phyloP scores from a whole-genome alignment of 2,329 filamentous ascomycete genomes.

The Fusarium cyanostomum region DNA sequence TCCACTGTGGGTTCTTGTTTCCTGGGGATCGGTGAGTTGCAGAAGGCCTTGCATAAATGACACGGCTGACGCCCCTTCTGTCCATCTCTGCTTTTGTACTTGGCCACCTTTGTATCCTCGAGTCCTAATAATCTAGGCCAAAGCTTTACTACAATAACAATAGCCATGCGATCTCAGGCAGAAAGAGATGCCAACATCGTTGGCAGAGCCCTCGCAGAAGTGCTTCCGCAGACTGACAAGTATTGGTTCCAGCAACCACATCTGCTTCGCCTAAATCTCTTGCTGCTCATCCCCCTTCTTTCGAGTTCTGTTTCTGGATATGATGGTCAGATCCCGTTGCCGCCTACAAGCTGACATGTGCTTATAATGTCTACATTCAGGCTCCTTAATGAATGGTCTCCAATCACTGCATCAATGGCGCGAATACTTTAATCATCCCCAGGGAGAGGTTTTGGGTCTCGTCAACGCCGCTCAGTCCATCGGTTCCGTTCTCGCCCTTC shows the following conservation, averaged over 20 bases:
- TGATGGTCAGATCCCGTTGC: constrained; percentile 47
- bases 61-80: background rate
- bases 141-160: background rate
- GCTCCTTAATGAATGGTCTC: constrained; percentile 52
- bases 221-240: constrained; percentile 52
- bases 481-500: constrained; percentile 48
- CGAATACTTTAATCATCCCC: constrained; percentile 49
- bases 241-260: constrained; percentile 56
- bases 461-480: constrained; percentile 47
- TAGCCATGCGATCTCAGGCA: constrained; percentile 33
- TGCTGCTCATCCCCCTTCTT: constrained; percentile 55
- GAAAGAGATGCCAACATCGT: constrained; percentile 40
- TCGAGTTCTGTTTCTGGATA: constrained; percentile 55
- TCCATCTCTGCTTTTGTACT: background rate
- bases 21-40: background rate
- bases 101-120: background rate
- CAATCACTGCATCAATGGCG: constrained; percentile 53
- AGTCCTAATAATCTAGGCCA: background rate
- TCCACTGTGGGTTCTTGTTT: too few species aligned
- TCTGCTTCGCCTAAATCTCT: constrained; percentile 54
- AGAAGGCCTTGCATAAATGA: background rate
- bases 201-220: constrained; percentile 42
- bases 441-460: constrained; percentile 44
- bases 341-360: background rate
- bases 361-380: constrained; percentile 20